These are phyloP conservation scores for Tuber calosporum DNA, from an alignment of 495 filamentous ascomycete genomes.

Conservation along the genomic window DNA sequence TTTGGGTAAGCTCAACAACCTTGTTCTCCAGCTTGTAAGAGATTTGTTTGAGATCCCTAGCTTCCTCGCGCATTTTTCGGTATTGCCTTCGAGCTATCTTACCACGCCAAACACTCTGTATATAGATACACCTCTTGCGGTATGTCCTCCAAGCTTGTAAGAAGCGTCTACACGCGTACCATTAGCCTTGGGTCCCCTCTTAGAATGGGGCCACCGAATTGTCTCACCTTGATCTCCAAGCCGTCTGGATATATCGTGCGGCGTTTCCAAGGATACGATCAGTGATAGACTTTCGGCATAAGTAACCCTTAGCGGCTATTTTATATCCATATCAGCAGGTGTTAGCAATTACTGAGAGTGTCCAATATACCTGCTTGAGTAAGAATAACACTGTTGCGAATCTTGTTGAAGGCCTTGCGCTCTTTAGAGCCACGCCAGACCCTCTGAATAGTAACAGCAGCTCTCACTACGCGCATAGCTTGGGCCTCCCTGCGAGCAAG, in stretches of 20 bases:
- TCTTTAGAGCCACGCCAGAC: constrained; percentile 90
- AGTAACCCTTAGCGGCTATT: constrained; percentile 70
- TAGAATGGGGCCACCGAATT: background rate
- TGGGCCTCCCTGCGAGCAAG: constrained; percentile 69
- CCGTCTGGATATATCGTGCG: constrained; percentile 79
- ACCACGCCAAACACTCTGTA: constrained; percentile 91
- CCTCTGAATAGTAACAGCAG: constrained; percentile 88
- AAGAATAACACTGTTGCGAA: constrained; percentile 73
- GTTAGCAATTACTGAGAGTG: background rate
- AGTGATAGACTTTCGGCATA: constrained; percentile 80
- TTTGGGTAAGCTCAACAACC: constrained; percentile 95
- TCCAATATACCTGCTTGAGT: constrained; percentile 58
- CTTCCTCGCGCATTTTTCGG: constrained; percentile 86
- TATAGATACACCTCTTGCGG: constrained; percentile 75
- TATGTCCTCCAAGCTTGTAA: constrained; percentile 79
- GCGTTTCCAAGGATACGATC: constrained; percentile 91
- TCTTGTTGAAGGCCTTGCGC: constrained; percentile 63
- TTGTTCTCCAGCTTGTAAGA: constrained; percentile 99
- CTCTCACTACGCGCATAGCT: constrained; percentile 71
- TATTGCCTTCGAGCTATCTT: constrained; percentile 72
- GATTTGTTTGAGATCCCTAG: constrained; percentile 95
- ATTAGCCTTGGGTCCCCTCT: constrained; percentile 10
- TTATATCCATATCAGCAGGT: constrained; percentile 6
- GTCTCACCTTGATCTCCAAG: constrained; percentile 61
- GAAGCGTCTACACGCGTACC: constrained; percentile 50